phyloP scores from a whole-genome alignment of 2,329 filamentous ascomycete species.

The Fusarium oligoseptatum region DNA sequence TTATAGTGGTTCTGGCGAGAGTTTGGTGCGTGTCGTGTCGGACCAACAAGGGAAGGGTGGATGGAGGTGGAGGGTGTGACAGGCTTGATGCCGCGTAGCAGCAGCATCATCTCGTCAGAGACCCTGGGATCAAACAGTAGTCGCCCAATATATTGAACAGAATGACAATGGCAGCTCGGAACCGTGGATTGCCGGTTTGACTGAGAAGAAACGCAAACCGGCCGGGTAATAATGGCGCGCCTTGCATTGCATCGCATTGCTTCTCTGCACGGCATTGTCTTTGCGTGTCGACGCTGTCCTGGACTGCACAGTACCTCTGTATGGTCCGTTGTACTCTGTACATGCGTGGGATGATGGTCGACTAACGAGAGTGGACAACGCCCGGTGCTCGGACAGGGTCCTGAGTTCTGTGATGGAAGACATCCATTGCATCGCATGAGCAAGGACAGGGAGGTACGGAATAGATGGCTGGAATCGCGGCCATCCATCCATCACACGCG shows the following conservation, averaged over 20 bases:
- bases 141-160: conserved; percentile 7
- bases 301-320: conserved; percentile 8
- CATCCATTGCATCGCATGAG: not conserved
- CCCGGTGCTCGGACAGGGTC: not conserved
- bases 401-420: not conserved
- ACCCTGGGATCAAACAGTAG: conserved; percentile 32
- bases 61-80: conserved; percentile 12
- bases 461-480: not conserved
- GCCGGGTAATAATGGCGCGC: conserved; percentile 26
- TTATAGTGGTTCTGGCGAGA: conserved; percentile 3
- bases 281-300: conserved; percentile 7
- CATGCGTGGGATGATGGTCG: conserved; percentile 26
- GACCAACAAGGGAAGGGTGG: conserved; percentile 8
- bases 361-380: not conserved
- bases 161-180: not conserved
- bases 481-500: conserved; percentile 6
- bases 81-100: conserved; percentile 1
- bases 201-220: conserved; percentile 8
- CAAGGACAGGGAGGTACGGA: conserved; percentile 10
- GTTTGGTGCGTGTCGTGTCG: not conserved
- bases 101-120: conserved; percentile 14
- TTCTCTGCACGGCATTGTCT: conserved; percentile 20
- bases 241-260: conserved; percentile 14
- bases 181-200: not conserved
- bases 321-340: conserved; percentile 7